Base-by-base conservation (phyloP, 805 yeast genomes). In the Candida peoriensis region DNA sequence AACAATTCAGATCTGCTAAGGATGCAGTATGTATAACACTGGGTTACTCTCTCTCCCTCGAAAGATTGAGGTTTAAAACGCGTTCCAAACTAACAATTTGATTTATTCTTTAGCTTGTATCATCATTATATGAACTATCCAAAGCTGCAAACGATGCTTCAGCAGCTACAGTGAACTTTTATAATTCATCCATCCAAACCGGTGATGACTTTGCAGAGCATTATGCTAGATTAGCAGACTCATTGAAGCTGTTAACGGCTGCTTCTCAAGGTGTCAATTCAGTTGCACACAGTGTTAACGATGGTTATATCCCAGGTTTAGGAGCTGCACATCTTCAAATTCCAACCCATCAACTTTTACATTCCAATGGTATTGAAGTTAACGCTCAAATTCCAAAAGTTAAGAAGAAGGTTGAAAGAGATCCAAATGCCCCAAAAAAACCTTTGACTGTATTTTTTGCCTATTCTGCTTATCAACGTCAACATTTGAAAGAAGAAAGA, bases 351-450 rank as follows among this genome's bases (percentile, higher is more conserved):
- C 44, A 50, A n/a, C n/a, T n/a, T n/a, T n/a, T n/a, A n/a, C n/a
- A n/a, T n/a, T n/a, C n/a, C n/a, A 44, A 52, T 5, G 30, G 26
- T 25, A 33, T 36, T 16, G 41, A 38, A 9, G 37, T 20, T 16
- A 39, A 38, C 9, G 44, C 21, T 16, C 38, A 41, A 19, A n/a
- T n/a, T n/a, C 47, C 54, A 16, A 46, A 58, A 42, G 21, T 15
- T n/a, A 67, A 64, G 61, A 68, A 68, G 57, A 68, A 65, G 46
- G 60, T 58, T 38, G 80, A 75, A 61, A 76, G 73, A 48, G 97
- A 90, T 61, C 97, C 97, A 34, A 81, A 84, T 52, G 96, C 96
- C 29, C 98, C 98, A 40, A 87, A 85, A 70, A 88, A 88, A 54
- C 97, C 98, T 12, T 68, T 86, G 53, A 88, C 96, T 16, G 82